Evolutionary conservation across 192 early-diverging fungal species (phyloP), one percentile per base, ranked within the genome.

Genomic region (Coemansia umbellata): DNA sequence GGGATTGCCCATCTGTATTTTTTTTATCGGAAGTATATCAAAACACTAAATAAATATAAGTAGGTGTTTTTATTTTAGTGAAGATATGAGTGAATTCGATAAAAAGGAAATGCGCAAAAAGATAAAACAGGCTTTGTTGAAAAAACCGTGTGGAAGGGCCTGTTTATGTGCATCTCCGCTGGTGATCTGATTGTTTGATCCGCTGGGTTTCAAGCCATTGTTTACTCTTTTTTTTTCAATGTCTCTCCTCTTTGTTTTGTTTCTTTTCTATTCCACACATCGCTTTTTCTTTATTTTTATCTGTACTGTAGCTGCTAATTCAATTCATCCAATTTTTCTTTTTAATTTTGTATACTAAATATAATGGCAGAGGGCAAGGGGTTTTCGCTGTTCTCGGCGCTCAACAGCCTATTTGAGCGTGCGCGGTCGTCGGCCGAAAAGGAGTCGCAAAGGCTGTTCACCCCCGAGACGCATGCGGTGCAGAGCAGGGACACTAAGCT

Each of bases 1-100:
- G 7, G 70, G 70, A 63, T 56, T 62, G 19, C 52, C 70, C 70
- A 74, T 74, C 2, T n/a, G n/a, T n/a, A n/a, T n/a, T n/a, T n/a
- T n/a, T n/a, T n/a, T n/a, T n/a, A n/a, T n/a, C n/a, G n/a, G n/a
- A n/a, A n/a, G n/a, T n/a, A n/a, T n/a, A n/a, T n/a, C n/a, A n/a
- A n/a, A n/a, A n/a, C n/a, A n/a, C n/a, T n/a, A n/a, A n/a, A n/a
- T n/a, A n/a, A n/a, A n/a, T n/a, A n/a, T n/a, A n/a, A n/a, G n/a
- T n/a, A n/a, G n/a, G n/a, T n/a, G n/a, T n/a, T n/a, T n/a, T n/a
- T n/a, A n/a, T n/a, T n/a, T n/a, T n/a, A n/a, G n/a, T n/a, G n/a
- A n/a, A n/a, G n/a, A n/a, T n/a, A n/a, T n/a, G n/a, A n/a, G n/a
- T n/a, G n/a, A n/a, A n/a, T n/a, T n/a, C n/a, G n/a, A n/a, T n/a